Evolutionary conservation across 1,284 basidiomycete genomes (phyloP).

Genomic region (Cerrena zonata): DNA sequence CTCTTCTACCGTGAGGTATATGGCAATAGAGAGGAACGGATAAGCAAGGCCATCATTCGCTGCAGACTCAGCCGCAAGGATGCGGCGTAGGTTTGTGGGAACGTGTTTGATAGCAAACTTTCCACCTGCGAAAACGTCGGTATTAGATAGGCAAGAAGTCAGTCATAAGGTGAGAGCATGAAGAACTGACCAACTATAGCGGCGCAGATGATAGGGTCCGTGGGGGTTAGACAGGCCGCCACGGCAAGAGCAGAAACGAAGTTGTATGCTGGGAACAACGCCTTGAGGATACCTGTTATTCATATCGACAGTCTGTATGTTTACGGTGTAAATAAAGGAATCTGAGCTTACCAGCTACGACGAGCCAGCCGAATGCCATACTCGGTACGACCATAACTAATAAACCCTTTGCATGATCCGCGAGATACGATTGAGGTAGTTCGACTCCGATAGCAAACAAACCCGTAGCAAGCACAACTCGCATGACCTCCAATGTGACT

Average conservation of each 20-base stretch:
- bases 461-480: conserved; percentile 63
- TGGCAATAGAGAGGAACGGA: conserved; percentile 83
- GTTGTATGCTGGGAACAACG: conserved; percentile 62
- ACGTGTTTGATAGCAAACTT: conserved; percentile 87
- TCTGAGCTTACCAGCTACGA: conserved; percentile 48
- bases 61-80: conserved; percentile 89
- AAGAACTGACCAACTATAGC: conserved; percentile 46
- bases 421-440: conserved; percentile 62
- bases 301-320: not conserved
- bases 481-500: conserved; percentile 76
- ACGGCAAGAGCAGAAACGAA: conserved; percentile 78
- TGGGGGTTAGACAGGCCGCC: conserved; percentile 88
- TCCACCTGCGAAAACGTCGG: conserved; percentile 66
- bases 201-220: conserved; percentile 79
- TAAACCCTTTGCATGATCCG: conserved; percentile 53
- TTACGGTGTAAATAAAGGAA: not conserved
- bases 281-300: conserved; percentile 38
- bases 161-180: conserved; percentile 25
- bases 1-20: conserved; percentile 77
- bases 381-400: conserved; percentile 67
- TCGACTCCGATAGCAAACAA: conserved; percentile 74
- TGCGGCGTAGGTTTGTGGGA: conserved; percentile 73
- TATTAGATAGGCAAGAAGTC: too few relatives aligned
- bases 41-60: conserved; percentile 86
- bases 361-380: conserved; percentile 73